Conservation (phyloP, 208 protist genomes). For the Endotrypanum monterogeii region DNA sequence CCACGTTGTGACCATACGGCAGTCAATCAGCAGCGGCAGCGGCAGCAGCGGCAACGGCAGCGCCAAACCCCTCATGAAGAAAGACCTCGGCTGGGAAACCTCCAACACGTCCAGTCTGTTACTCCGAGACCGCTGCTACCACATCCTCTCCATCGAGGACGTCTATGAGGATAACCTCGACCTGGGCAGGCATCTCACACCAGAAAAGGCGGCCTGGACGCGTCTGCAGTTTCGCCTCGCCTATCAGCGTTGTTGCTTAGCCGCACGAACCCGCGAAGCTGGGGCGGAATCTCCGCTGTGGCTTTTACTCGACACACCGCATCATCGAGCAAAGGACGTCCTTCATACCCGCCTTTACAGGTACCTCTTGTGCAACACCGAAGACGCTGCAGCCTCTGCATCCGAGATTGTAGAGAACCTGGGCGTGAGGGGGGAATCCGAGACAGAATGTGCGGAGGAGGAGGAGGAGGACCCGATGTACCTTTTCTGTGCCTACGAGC, state of each 20-base stretch:
- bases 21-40: conserved; percentile 6
- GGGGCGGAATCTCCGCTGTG: conserved; percentile 6
- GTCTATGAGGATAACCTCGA: conserved; percentile 81
- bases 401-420: conserved; percentile 14
- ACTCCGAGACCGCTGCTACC: conserved; percentile 56
- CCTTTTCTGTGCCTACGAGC: conserved; percentile 40
- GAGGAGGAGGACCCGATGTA: conserved; percentile 15
- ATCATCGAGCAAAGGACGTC: conserved; percentile 22
- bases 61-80: conserved; percentile 16
- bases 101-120: conserved; percentile 29
- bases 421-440: not conserved
- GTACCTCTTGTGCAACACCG: conserved; percentile 22
- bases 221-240: conserved; percentile 61
- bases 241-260: conserved; percentile 8
- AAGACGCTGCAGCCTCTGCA: conserved; percentile 17
- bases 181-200: conserved; percentile 65
- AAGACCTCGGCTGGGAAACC: conserved; percentile 43
- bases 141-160: conserved; percentile 80
- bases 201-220: conserved; percentile 62
- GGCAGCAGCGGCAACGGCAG: no score
- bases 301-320: conserved; percentile 25
- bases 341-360: conserved; percentile 26
- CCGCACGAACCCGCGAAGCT: not conserved
- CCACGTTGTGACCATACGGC: conserved; percentile 47
- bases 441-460: not conserved